A percentile compares a stretch with the other conserved stretches of the same genome.
Evolutionary conservation across 441 rosid genomes (phyloP).

Genomic region (Adansonia gregorii): DNA sequence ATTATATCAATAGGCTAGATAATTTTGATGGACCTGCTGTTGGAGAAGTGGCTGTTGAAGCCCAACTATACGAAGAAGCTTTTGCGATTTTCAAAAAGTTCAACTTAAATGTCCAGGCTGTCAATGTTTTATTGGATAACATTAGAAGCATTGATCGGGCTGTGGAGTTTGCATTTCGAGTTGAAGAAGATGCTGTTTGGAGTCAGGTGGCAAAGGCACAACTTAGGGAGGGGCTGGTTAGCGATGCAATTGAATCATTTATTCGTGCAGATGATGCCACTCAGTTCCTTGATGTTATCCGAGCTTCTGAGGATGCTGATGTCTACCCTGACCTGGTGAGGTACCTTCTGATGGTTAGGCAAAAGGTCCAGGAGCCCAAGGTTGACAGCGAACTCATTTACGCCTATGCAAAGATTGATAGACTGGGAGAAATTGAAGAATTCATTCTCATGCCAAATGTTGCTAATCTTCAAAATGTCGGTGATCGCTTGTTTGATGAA

Average conservation of each 20-base stretch:
- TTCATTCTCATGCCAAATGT: conserved; percentile 99
- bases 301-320: conserved; percentile 80
- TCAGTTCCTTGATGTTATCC: conserved; percentile 87
- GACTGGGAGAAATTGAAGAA: conserved; percentile 95
- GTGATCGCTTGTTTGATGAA: conserved; percentile 93
- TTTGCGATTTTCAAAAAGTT: conserved; percentile 95
- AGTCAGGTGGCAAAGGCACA: conserved; percentile 98
- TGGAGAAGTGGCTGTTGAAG: conserved; percentile 98
- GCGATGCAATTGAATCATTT: conserved; percentile 97
- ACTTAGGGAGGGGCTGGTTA: conserved; percentile 87
- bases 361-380: conserved; percentile 96
- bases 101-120: conserved; percentile 96
- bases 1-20: conserved; percentile 92
- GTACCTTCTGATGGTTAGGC: conserved; percentile 97
- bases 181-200: conserved; percentile 98
- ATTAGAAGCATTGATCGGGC: conserved; percentile 91
- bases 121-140: conserved; percentile 84
- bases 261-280: conserved; percentile 98
- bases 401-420: conserved; percentile 98
- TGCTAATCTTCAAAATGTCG: conserved; percentile 95
- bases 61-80: conserved; percentile 89
- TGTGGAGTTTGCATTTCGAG: conserved; percentile 96
- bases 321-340: conserved; percentile 94
- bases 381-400: conserved; percentile 98
- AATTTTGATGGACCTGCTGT: conserved; percentile 99